phyloP scores from a whole-genome alignment of 129 eudicot species.

The Erigeron canadensis region DNA sequence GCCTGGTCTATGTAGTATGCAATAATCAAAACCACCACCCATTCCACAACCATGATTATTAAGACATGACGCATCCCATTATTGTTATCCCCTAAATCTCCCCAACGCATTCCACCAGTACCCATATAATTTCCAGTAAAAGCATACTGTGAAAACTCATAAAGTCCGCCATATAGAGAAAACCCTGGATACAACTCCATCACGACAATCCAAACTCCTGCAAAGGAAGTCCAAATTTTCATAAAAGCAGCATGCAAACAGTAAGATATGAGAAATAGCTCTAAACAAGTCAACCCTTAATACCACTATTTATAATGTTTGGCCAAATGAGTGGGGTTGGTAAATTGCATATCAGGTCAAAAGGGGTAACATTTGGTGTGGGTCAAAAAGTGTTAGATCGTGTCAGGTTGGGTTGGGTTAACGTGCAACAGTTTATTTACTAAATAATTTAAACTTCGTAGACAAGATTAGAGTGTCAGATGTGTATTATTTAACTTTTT shows the following conservation, averaged over 20 bases:
- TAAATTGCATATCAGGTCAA: neutral
- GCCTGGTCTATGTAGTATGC: conserved; percentile 80
- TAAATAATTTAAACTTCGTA: neutral
- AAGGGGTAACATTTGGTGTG: neutral
- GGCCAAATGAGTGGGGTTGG: neutral
- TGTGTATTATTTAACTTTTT: neutral
- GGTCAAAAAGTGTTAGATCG: neutral
- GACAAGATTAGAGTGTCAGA: neutral
- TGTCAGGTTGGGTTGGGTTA: neutral
- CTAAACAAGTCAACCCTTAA: neutral
- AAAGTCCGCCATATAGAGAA: conserved; percentile 72
- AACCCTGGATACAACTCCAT: conserved; percentile 92
- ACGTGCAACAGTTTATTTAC: neutral
- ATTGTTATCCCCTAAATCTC: conserved; percentile 52
- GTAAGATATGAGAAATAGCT: neutral
- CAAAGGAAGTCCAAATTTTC: conserved; percentile 19
- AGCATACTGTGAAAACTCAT: conserved; percentile 77
- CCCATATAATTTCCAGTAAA: conserved; percentile 60
- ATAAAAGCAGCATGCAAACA: neutral
- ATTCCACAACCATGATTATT: conserved; percentile 72
- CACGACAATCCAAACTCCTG: conserved; percentile 78
- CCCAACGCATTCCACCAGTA: conserved; percentile 83
- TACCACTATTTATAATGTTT: neutral
- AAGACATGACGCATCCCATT: conserved; percentile 74
- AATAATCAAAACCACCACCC: conserved; percentile 64